These are phyloP conservation scores for Phytopythium chamaehyphon DNA, from an alignment of 352 stramenopile genomes.

Conservation along the genomic window DNA sequence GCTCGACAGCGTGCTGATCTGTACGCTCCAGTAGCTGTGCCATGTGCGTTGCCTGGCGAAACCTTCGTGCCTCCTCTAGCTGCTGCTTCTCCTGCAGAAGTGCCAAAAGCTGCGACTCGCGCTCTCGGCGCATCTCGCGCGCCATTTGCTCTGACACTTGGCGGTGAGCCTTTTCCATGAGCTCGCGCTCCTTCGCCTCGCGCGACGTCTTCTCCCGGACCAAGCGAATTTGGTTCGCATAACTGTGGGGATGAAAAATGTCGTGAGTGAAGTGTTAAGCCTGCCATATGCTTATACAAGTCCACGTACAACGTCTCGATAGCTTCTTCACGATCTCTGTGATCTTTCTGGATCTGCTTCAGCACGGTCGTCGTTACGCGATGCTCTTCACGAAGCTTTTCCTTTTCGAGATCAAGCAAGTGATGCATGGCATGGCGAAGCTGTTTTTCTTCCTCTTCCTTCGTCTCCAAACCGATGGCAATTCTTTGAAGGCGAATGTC, in stretches of 20 bases:
- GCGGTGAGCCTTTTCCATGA: slow-evolving; percentile 68
- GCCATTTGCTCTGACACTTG: slow-evolving; percentile 64
- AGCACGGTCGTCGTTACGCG: slow-evolving; percentile 39
- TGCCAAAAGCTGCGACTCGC: slow-evolving; percentile 45
- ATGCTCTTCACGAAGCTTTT: slow-evolving; percentile 63
- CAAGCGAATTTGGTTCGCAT: slow-evolving; percentile 61
- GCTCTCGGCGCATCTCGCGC: slow-evolving; percentile 55
- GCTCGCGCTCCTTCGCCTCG: slow-evolving; percentile 51
- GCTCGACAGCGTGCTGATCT: slow-evolving; percentile 23
- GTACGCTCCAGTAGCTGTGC: slow-evolving; percentile 32
- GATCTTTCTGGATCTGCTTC: slow-evolving; percentile 57
- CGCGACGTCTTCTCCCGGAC: slow-evolving; percentile 59
- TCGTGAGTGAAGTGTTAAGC: not conserved
- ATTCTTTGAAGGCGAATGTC: slow-evolving; percentile 67
- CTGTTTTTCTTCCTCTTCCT: slow-evolving; percentile 64
- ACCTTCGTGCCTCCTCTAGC: slow-evolving; percentile 50
- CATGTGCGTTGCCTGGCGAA: slow-evolving; percentile 42
- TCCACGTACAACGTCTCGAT: slow-evolving; percentile 57
- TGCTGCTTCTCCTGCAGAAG: slow-evolving; percentile 59
- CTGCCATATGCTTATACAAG: not conserved
- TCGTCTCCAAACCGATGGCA: slow-evolving; percentile 50
- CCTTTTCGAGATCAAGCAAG: slow-evolving; percentile 58
- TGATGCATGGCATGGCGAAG: slow-evolving; percentile 63
- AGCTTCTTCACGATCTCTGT: slow-evolving; percentile 46
- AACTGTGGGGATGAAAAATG: slow-evolving; percentile 14